A percentile compares a stretch with the other conserved stretches of the same genome.
Conservation (phyloP, 2,329 filamentous ascomycete genomes). For the Verticillium nonalfalfae region DNA sequence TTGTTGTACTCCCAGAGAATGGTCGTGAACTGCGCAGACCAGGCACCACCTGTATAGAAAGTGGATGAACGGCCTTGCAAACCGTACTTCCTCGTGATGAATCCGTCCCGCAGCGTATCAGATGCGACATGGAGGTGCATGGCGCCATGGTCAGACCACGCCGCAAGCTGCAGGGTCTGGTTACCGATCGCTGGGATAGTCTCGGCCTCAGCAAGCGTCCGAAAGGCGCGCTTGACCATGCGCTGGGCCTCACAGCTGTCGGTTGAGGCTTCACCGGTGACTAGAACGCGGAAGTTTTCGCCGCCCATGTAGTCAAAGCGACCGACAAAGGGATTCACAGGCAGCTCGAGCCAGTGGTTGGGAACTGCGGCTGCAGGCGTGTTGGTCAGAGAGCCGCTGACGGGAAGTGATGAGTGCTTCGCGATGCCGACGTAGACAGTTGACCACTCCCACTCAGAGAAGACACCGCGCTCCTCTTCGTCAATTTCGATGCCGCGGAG, state of each 20-base stretch:
- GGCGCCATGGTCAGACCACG: slow-evolving; percentile 21
- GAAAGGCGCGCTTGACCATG: slow-evolving; percentile 15
- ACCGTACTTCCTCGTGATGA: slow-evolving; percentile 25
- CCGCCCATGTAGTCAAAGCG: slow-evolving; percentile 19
- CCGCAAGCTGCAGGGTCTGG: slow-evolving; percentile 11
- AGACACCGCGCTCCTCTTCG: slow-evolving; percentile 18
- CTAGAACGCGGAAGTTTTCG: slow-evolving; percentile 18
- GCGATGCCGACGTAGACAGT: slow-evolving; percentile 24
- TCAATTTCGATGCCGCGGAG: slow-evolving; percentile 24
- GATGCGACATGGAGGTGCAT: slow-evolving; percentile 22
- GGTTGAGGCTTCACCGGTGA: slow-evolving; percentile 15
- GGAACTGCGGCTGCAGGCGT: slow-evolving; percentile 16
- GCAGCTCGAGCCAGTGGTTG: slow-evolving; percentile 18
- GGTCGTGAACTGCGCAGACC: slow-evolving; percentile 21
- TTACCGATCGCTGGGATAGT: slow-evolving; percentile 8
- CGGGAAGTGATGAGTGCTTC: slow-evolving; percentile 21
- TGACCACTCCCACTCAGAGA: slow-evolving; percentile 23
- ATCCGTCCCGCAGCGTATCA: slow-evolving; percentile 23
- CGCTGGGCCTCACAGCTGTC: slow-evolving; percentile 15
- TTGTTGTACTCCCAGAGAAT: slow-evolving; percentile 26
- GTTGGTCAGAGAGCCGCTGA: slow-evolving; percentile 19
- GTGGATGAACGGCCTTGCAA: slow-evolving; percentile 31
- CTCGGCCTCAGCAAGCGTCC: slow-evolving; percentile 14
- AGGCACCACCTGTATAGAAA: slow-evolving; percentile 30
- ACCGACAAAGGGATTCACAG: slow-evolving; percentile 17